Percentiles rank a stretch among this genome's conserved stretches.
Conservation (phyloP, 768 basidiomycete species). For the Mycena galericulata region DNA sequence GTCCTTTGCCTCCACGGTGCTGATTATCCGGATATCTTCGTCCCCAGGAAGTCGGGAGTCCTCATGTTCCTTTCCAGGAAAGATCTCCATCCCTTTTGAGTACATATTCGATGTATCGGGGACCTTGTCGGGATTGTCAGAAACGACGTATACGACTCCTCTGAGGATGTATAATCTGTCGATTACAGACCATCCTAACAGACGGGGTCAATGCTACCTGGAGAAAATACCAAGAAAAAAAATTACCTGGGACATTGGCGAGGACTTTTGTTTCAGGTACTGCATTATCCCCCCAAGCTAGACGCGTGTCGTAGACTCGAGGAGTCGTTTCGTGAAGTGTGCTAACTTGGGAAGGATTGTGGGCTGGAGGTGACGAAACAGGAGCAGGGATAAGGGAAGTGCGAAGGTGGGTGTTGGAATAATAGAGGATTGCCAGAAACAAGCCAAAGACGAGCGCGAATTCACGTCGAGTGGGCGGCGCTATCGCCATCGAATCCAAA, state of each 20-base stretch:
- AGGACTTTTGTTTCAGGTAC: constrained; percentile 75
- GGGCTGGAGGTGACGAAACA: constrained; percentile 20
- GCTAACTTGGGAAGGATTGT: constrained; percentile 10
- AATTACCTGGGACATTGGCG: constrained; percentile 80
- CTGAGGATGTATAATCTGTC: constrained; percentile 30
- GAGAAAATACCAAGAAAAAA: neutral
- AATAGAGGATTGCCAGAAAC: constrained; percentile 59
- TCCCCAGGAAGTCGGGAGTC: constrained; percentile 68
- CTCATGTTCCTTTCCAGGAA: constrained; percentile 56
- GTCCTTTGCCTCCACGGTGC: constrained; percentile 69
- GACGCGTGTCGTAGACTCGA: constrained; percentile 39
- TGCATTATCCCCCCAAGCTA: constrained; percentile 51
- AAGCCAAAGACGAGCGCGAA: constrained; percentile 61
- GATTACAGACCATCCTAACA: constrained; percentile 27
- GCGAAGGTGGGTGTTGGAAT: constrained; percentile 45
- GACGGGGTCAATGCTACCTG: neutral
- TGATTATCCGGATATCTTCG: constrained; percentile 73
- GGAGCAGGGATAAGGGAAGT: constrained; percentile 16
- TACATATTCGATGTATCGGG: constrained; percentile 65
- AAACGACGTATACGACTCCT: constrained; percentile 29
- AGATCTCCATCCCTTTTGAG: constrained; percentile 60
- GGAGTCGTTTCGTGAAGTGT: constrained; percentile 30
- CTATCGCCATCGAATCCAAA: constrained; percentile 46
- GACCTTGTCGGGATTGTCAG: constrained; percentile 19
- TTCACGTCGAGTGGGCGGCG: constrained; percentile 69